A percentile compares a stretch with the other conserved stretches of the same genome.
Conservation (phyloP, 257 asterid genomes). For the Nicotiana obtusifolia region DNA sequence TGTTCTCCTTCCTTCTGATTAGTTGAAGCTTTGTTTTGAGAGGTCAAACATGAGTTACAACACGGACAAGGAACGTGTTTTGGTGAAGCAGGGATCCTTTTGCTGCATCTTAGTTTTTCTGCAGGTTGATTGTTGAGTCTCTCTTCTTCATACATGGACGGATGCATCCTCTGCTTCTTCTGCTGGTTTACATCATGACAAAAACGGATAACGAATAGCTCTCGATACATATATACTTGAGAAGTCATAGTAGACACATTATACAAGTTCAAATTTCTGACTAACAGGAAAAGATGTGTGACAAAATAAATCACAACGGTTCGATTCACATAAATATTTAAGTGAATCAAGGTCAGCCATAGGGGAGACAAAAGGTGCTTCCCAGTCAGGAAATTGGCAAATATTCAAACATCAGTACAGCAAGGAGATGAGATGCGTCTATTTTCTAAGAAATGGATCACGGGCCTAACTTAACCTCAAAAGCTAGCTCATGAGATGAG, state of each 20-base stretch:
- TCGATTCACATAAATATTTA: neutral
- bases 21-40: constrained; percentile 17
- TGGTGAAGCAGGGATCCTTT: constrained; percentile 29
- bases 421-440: neutral
- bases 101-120: constrained; percentile 48
- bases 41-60: constrained; percentile 32
- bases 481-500: neutral
- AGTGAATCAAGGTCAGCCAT: too few species aligned
- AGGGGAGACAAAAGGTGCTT: neutral
- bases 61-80: constrained; percentile 34
- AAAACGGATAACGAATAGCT: neutral
- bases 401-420: neutral
- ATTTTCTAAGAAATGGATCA: neutral
- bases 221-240: neutral
- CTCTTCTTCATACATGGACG: constrained; percentile 57
- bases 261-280: neutral
- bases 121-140: constrained; percentile 21
- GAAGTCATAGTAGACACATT: neutral
- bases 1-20: constrained; percentile 24
- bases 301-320: neutral
- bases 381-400: neutral
- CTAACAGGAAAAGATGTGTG: neutral
- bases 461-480: neutral
- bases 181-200: constrained; percentile 22
- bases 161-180: constrained; percentile 60